Evolutionary conservation across 2,329 filamentous ascomycete species (phyloP), one percentile per base, ranked within the genome.

Genomic region (Didymellaceae sp.): DNA sequence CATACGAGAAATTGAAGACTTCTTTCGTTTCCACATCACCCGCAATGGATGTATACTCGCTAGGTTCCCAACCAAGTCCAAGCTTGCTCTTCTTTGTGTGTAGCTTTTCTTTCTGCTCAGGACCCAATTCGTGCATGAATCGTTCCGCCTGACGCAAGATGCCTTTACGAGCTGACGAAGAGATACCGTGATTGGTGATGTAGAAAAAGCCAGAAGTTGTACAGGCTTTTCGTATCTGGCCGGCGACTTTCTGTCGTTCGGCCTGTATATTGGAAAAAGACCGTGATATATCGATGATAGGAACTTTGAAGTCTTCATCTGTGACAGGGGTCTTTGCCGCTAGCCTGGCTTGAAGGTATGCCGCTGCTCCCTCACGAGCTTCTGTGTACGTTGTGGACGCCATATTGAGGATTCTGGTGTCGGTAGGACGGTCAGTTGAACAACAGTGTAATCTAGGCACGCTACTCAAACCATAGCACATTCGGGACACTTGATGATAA

Each of bases 1-100:
- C 75, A 45, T 78, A 78, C 6, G 73, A 70, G 59, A 71, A 76
- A 41, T 77, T 77, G 60, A 75, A 77, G 2, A 67, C 72, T 44
- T 77, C 72, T 47, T 77, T 77, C 0, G 70, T 71, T 58, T 77
- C 74, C 13, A 67, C 56, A 25, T 70, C 71, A 10, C 74, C 73
- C 10, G 74, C 74, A 14, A 76, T 67, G 8, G 69, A 74, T 0
- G 74, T 75, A 43, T 69, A 75, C 34, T 74, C 71, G 22, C 70
- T 67, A 3, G 74, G 74, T 52, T 77, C 75, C 66, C 68, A 78
- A 1, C 75, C 75, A 25, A 74, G 66, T 25, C 75, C 71, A 32
- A 75, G 67, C 7, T 68, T 66, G 16, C 69, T 75, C 34, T 74
- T 58, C 47, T 70, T 70, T 31, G 76, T 66, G 48, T 77, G 75